Percentiles rank a stretch among this genome's conserved stretches.
These are phyloP conservation scores for Forsythia suspensa DNA, from an alignment of 257 asterid genomes.

Conservation along the genomic window DNA sequence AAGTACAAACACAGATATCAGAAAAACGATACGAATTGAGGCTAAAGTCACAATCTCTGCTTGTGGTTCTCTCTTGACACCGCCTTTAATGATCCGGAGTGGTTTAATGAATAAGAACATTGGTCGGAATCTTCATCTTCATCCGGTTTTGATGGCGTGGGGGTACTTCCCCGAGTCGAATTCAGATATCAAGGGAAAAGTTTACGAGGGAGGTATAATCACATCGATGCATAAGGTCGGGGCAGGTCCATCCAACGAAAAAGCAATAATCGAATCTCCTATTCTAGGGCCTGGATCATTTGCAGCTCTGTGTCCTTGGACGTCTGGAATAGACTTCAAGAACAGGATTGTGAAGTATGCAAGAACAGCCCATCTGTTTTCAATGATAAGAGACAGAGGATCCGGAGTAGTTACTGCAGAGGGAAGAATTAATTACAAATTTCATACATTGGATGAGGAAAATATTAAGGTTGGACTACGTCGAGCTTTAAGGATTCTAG, in stretches of 20 bases:
- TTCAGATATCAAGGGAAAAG: slow-evolving; percentile 48
- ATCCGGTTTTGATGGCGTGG: slow-evolving; percentile 93
- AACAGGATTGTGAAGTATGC: slow-evolving; percentile 46
- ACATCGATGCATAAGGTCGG: slow-evolving; percentile 65
- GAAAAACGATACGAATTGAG: slow-evolving; percentile 40
- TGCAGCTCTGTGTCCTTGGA: slow-evolving; percentile 68
- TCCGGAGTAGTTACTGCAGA: slow-evolving; percentile 41
- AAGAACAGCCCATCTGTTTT: slow-evolving; percentile 65
- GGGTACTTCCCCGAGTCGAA: slow-evolving; percentile 68
- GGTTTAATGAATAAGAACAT: slow-evolving; percentile 68
- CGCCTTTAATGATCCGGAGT: slow-evolving; percentile 70
- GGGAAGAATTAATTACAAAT: slow-evolving; percentile 51
- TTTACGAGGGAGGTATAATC: slow-evolving; percentile 79
- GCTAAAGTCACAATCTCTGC: slow-evolving; percentile 79
- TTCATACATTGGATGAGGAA: slow-evolving; percentile 47
- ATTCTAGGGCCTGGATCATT: slow-evolving; percentile 68
- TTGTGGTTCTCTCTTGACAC: slow-evolving; percentile 81
- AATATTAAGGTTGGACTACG: slow-evolving; percentile 52
- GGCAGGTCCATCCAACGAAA: slow-evolving; percentile 27
- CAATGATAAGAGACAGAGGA: slow-evolving; percentile 67
- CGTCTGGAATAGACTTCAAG: slow-evolving; percentile 54
- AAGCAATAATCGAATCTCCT: slow-evolving; percentile 61
- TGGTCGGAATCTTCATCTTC: slow-evolving; percentile 81
- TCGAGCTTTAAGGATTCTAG: slow-evolving; percentile 51
- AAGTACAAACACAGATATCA: slow-evolving; percentile 33